Evolutionary conservation across 2,329 filamentous ascomycete species (phyloP).

Genomic region (Hypoxylon sp.): DNA sequence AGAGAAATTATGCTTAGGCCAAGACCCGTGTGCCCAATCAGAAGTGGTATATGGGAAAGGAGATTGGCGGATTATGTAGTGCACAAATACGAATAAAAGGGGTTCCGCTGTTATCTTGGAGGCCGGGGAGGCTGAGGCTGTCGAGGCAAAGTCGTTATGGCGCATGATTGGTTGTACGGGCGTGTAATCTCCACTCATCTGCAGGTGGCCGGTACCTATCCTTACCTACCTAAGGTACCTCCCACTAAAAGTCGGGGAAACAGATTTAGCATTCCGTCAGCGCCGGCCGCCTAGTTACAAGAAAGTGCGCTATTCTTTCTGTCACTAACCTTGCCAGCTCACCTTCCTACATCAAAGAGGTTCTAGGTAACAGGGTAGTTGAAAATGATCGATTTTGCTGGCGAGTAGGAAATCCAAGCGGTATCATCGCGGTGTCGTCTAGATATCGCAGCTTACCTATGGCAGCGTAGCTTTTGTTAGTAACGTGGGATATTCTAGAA

Average conservation of each 20-base stretch:
- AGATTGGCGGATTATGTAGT: background rate
- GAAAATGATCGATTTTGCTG: background rate
- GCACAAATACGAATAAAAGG: conserved; percentile 15
- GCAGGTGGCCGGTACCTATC: background rate
- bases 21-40: conserved; percentile 24
- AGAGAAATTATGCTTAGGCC: conserved; percentile 27
- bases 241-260: background rate
- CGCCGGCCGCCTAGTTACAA: too few species aligned
- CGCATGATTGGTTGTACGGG: background rate
- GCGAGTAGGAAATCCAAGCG: background rate
- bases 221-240: too few species aligned
- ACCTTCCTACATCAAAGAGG: background rate
- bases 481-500: background rate
- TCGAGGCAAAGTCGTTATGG: background rate
- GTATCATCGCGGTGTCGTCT: background rate
- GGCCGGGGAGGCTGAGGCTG: conserved; percentile 23
- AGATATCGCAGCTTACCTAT: too few species aligned
- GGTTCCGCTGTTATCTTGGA: conserved; percentile 1
- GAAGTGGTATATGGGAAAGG: conserved; percentile 11
- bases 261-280: background rate
- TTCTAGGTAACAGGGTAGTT: background rate
- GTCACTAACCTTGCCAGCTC: too few species aligned
- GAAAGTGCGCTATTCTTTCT: background rate
- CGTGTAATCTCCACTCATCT: background rate
- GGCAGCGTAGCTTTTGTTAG: too few species aligned